Base-by-base conservation (phyloP, 192 early-diverging fungal species). In the Thamnidium elegans region DNA sequence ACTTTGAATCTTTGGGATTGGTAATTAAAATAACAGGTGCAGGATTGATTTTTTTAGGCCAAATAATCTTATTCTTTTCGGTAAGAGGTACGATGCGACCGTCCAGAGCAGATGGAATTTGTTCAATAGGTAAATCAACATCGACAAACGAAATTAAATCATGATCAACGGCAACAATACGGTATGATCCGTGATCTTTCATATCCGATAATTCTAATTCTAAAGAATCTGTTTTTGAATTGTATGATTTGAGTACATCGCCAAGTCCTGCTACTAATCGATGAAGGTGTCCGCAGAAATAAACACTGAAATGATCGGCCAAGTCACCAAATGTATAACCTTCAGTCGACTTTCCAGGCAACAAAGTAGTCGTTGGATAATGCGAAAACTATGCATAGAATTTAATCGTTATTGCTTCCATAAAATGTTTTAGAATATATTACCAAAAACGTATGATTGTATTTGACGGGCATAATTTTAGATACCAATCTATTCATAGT, bases 201-300 rank as follows among this genome's bases (percentile, higher is more conserved):
- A 96, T 85, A 53, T 96, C 94, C 14, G 81, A 90, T 10, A 96
- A 71, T 78, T 96, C 93, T n/a, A 96, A 74, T 73, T 96, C 90
- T 70, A 91, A 72, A 51, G 79, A 85, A 51, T 88, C 79, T 15
- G 78, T 77, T 19, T 23, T 53, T 17, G 77, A 68, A 54, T 86
- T 73, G 69, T 91, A 90, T 26, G 83, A 70, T 68, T 90, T 80
- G 58, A 91, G 72, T 42, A 79, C 72, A 48, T 81, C 75, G 26
- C 86, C 79, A 19, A 83, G 63, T 8, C 81, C 87, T 51, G 69
- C 71, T 19, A 78, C 79, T 26, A 95, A 77, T 59, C 83, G 81
- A 70, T 96, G 94, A 51, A 96, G 62, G 65, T 96, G 94, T 0
- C 94, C 94, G 52, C 87, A 93, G 65, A 94, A 77, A 59, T 89